Evolutionary conservation across 2,329 filamentous ascomycete species (phyloP), one percentile per base, ranked within the genome.

Genomic region (Scedosporium dehoogii): DNA sequence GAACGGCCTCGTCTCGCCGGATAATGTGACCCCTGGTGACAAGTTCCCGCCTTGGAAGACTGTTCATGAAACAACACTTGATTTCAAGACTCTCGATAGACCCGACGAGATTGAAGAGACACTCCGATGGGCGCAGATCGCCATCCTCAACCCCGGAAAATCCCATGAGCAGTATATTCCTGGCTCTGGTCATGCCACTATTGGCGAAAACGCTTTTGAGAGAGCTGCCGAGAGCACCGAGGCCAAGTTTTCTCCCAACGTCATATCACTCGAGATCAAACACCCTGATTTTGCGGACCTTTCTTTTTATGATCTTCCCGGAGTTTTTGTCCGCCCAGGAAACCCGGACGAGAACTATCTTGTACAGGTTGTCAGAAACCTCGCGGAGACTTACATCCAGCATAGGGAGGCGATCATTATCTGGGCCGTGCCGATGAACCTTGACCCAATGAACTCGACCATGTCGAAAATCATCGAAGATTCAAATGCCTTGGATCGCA

Each of bases 251-350:
- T 91, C 88, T 0, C 92, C 92, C 0, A 96, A 96, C 66, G 81
- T 92, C 0, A 86, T 96, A 0, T 82, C 86, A 0, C 77, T 96
- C 0, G 84, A 91, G 60, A 91, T 96, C 27, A 85, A 85, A 0
- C 88, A 87, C 0, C 88, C 89, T 0, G 80, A 79, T 0, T 79
- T 93, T 0, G 87, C 90, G 0, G 85, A 90, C 5, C 71, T 96
- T 0, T 91, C 88, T 0, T 96, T 96, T 68, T 93, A 90, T 64
- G 92, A 96, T 64, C 79, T 96, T 0, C 92, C 92, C 0, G 92
- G 92, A 0, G 85, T 96, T 0, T 93, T 96, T 65, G 85, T 86
- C 21, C 87, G 87, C 6, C 81, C 87, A 0, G 83, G 85, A 1
- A 79, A 85, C 6, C 81, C 82, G 6, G 78, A 83, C 2, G 85